Evolutionary conservation across 2,329 filamentous ascomycete genomes (phyloP), one percentile per base, ranked within the genome.

Genomic region (Zymoseptoria brevis): DNA sequence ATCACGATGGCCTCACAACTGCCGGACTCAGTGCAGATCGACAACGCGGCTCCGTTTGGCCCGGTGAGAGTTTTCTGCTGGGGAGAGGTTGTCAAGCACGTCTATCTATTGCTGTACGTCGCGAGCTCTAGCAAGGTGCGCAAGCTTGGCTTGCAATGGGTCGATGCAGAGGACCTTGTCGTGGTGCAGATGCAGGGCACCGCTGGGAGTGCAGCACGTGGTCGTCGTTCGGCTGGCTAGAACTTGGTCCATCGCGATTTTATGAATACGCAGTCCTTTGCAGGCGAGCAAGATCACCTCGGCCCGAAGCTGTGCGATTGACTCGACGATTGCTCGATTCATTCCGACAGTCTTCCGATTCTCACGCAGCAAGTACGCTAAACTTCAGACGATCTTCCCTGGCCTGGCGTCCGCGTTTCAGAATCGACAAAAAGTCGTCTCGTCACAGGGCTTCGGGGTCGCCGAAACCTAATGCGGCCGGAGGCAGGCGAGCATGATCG

Each of bases 41-140:
- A 21, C 21, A 29, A 19, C 26, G n/a, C 7, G 9, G 11, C 26
- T 19, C 58, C 72, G 64, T 48, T 66, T 26, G 60, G 64, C 16
- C 55, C 51, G 1, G 71, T 95, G 1, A 81, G 84, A 35, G 72
- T 93, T 1, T 94, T 88, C 70, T 89, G 89, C 68, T 96, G 89
- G 86, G 91, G 88, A 0, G 82, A 87, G 62, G 76, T 90, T 0
- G 83, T 84, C 0, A 81, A 84, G 57, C 87, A 95, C 67, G 79
- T 89, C 35, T 96, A 90, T 71, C 74, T 94, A 3, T 72, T 92
- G 48, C 73, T 96, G 0, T 93, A 88, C 69, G 74, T 91, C 13
- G 87, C 85, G 0, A 93, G 87, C 66, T 79, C 83, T 58, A 80
- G 87, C 30, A 79, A 79, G 61, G 73, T 92, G 16, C 80, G 81